These are phyloP conservation scores for Spergularia bocconei DNA, from an alignment of 148 eudicot species.

Conservation along the genomic window DNA sequence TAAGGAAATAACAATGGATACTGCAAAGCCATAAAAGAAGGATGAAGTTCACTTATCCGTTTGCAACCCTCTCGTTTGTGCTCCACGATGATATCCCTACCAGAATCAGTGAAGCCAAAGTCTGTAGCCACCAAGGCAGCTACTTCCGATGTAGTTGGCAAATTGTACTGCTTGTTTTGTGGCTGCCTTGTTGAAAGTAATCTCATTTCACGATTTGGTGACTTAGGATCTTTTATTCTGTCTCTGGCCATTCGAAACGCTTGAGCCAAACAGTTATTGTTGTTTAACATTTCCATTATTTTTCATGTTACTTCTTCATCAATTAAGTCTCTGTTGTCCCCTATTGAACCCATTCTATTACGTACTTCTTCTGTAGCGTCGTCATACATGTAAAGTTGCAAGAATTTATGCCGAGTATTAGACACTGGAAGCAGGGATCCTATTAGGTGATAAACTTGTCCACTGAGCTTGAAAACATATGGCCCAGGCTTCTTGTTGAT, in stretches of 20 bases:
- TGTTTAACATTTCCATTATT: background rate
- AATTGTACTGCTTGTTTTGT: background rate
- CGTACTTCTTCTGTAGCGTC: background rate
- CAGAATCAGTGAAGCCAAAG: background rate
- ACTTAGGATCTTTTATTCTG: background rate
- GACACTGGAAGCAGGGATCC: background rate
- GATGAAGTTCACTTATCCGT: background rate
- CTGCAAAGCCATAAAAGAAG: background rate
- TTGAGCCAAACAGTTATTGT: background rate
- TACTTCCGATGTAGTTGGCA: background rate
- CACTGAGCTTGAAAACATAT: conserved; percentile 6
- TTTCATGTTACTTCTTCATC: too few species aligned
- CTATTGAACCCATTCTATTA: background rate
- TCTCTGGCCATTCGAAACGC: conserved; percentile 16
- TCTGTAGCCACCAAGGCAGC: background rate
- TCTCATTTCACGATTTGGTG: too few species aligned
- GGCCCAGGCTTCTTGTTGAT: background rate
- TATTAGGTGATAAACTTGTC: conserved; percentile 4
- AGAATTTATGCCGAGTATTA: background rate
- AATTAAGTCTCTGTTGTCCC: too few species aligned
- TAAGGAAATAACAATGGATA: background rate
- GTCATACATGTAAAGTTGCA: conserved; percentile 10
- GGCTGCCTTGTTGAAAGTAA: background rate
- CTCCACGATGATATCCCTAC: background rate
- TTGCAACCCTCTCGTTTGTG: background rate